Evolutionary conservation across 306 rosid species (phyloP).

Genomic region (Alnus rubra): DNA sequence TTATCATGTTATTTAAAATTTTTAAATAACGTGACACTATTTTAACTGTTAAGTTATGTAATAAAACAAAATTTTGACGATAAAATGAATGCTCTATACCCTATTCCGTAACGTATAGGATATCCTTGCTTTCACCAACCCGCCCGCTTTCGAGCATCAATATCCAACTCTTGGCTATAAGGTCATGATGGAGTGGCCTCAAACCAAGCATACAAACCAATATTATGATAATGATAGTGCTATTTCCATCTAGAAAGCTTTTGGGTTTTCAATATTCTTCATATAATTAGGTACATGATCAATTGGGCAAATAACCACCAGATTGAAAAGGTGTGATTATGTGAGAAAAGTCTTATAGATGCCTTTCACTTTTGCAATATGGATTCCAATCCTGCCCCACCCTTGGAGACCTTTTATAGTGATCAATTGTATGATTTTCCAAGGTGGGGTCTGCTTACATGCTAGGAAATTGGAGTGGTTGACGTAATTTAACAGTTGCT

Average conservation of each 20-base stretch:
- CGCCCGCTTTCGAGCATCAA: too few species aligned
- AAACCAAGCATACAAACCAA: background rate
- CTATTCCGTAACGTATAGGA: too few species aligned
- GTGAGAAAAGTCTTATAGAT: background rate
- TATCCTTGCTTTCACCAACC: too few species aligned
- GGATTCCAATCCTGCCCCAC: background rate
- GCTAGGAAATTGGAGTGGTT: background rate
- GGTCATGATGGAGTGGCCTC: background rate
- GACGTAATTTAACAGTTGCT: background rate
- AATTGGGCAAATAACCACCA: background rate
- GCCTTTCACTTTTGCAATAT: too few species aligned
- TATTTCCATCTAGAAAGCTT: background rate
- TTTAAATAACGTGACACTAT: too few species aligned
- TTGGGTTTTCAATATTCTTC: background rate
- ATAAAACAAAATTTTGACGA: too few species aligned
- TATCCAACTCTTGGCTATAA: too few species aligned
- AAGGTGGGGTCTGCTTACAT: background rate
- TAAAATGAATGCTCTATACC: too few species aligned
- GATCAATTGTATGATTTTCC: background rate
- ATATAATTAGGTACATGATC: background rate
- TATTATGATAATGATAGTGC: background rate
- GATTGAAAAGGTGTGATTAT: background rate
- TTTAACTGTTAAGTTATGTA: too few species aligned
- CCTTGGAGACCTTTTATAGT: background rate
- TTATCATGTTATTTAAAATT: too few species aligned